These are phyloP conservation scores for Annulohypoxylon moriforme DNA, from an alignment of 495 filamentous ascomycete genomes.

Conservation along the genomic window DNA sequence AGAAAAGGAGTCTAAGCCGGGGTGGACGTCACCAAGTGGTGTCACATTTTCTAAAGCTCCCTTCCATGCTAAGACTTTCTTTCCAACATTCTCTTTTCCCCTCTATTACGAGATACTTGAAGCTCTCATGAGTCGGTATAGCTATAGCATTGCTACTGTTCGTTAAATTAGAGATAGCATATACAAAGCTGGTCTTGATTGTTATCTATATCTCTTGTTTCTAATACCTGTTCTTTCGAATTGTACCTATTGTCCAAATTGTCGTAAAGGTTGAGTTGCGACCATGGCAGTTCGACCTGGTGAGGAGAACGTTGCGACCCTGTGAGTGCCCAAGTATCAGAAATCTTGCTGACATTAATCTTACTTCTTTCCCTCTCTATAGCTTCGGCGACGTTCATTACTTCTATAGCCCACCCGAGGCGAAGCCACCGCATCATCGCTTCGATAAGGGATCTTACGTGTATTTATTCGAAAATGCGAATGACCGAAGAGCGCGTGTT, in stretches of 20 bases:
- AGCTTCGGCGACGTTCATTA: slow-evolving; percentile 94
- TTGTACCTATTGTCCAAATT: neutral
- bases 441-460: slow-evolving; percentile 92
- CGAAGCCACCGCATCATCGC: slow-evolving; percentile 80
- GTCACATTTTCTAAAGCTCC: slow-evolving; percentile 13
- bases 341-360: slow-evolving; percentile 28
- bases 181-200: slow-evolving; percentile 7
- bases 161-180: neutral
- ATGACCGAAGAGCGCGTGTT: slow-evolving; percentile 73
- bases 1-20: slow-evolving; percentile 10
- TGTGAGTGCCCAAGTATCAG: slow-evolving; percentile 67
- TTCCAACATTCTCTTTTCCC: slow-evolving; percentile 9
- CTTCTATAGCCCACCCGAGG: slow-evolving; percentile 78
- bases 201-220: neutral
- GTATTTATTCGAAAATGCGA: slow-evolving; percentile 83
- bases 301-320: slow-evolving; percentile 80
- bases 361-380: slow-evolving; percentile 9
- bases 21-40: slow-evolving; percentile 20
- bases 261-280: slow-evolving; percentile 6
- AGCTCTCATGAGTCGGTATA: slow-evolving; percentile 15
- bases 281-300: slow-evolving; percentile 80
- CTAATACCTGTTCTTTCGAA: neutral
- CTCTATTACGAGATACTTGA: neutral
- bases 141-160: neutral
- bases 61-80: neutral